Conservation (phyloP, 176 grass and related monocot species). For the Oryza rufipogon region DNA sequence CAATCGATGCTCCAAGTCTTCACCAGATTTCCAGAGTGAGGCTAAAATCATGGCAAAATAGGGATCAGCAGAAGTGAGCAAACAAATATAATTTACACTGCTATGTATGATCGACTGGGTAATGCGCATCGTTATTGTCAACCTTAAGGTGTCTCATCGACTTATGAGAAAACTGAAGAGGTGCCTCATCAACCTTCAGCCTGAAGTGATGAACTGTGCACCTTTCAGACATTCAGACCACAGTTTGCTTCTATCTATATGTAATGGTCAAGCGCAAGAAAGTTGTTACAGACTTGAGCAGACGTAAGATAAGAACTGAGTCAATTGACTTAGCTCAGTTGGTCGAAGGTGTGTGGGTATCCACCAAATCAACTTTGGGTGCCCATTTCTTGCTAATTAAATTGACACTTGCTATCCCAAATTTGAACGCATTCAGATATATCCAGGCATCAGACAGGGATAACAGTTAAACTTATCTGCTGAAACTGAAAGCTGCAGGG, state of each 20-base stretch:
- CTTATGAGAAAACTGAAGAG: neutral
- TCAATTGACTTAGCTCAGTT: neutral
- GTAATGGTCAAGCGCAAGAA: neutral
- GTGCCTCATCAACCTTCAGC: neutral
- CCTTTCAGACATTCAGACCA: neutral
- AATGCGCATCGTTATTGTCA: neutral
- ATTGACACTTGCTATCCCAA: neutral
- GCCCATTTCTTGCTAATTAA: neutral
- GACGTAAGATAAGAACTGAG: neutral
- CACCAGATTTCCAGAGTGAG: neutral
- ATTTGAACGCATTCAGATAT: neutral
- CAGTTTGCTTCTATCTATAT: neutral
- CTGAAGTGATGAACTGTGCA: neutral
- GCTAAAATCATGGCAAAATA: neutral
- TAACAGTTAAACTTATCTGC: neutral
- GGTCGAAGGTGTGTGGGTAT: neutral
- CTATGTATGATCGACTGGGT: neutral
- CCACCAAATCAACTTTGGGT: neutral
- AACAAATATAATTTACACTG: neutral
- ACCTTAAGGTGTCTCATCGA: neutral
- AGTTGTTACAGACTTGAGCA: neutral
- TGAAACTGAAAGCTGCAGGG: slow-evolving; percentile 4
- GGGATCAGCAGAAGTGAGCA: neutral
- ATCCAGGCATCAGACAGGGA: neutral
- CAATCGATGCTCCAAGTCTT: neutral